A percentile compares a stretch with the other conserved stretches of the same genome.
Conservation (phyloP, 345 rosid species). For the Limnanthes douglasii region DNA sequence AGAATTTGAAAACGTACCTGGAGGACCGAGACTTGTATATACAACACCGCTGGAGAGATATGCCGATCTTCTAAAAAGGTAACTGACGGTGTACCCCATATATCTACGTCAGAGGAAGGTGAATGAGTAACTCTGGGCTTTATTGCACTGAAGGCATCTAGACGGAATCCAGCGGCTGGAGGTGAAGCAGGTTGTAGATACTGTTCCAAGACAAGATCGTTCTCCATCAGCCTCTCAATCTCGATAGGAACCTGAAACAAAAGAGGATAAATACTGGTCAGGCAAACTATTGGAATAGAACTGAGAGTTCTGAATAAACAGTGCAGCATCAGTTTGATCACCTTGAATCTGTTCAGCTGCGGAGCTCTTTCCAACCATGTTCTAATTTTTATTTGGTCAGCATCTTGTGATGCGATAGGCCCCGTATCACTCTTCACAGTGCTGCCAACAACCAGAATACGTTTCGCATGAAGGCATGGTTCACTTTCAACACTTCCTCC, state of each 20-base stretch:
- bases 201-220: constrained; percentile 67
- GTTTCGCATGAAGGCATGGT: constrained; percentile 81
- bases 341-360: constrained; percentile 78
- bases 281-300: constrained; percentile 3
- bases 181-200: constrained; percentile 75
- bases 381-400: constrained; percentile 41
- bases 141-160: constrained; percentile 72
- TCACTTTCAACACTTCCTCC: constrained; percentile 57
- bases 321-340: constrained; percentile 10
- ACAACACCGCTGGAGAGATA: constrained; percentile 64
- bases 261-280: constrained; percentile 4
- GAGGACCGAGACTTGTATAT: constrained; percentile 70
- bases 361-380: constrained; percentile 75
- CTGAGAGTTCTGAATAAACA: background rate
- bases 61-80: constrained; percentile 63
- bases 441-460: constrained; percentile 60
- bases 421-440: constrained; percentile 28
- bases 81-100: constrained; percentile 40
- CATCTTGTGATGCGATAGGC: constrained; percentile 20
- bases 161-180: constrained; percentile 60
- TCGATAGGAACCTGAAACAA: constrained; percentile 60
- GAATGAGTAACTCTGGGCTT: constrained; percentile 72
- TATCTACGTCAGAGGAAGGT: constrained; percentile 46
- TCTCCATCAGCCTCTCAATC: constrained; percentile 52
- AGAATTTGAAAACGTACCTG: constrained; percentile 35